Evolutionary conservation across 768 basidiomycete species (phyloP).

Genomic region (Tulasnella sp.): DNA sequence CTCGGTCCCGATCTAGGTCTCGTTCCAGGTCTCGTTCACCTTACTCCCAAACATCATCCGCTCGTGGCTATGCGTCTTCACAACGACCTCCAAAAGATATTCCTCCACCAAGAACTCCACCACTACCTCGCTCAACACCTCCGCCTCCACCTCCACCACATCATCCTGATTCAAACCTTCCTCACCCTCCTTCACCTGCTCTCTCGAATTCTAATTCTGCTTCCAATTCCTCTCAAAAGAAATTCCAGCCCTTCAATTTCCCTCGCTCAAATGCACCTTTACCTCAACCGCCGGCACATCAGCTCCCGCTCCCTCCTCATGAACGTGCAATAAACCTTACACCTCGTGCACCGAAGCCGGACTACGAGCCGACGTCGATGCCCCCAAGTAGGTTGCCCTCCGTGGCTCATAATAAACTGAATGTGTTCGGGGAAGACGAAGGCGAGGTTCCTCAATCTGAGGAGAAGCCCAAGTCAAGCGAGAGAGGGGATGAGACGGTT

Average conservation of each 20-base stretch:
- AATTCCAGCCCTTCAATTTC: conserved; percentile 10
- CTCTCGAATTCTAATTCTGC: not conserved
- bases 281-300: not conserved
- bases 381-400: not conserved
- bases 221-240: not conserved
- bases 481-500: too few relatives aligned
- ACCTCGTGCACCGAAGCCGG: conserved; percentile 4
- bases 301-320: not conserved
- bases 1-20: not conserved
- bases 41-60: too few relatives aligned
- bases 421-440: conserved; percentile 11
- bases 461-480: not conserved
- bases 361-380: conserved; percentile 5
- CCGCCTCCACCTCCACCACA: conserved; percentile 15
- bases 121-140: conserved; percentile 18
- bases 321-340: not conserved
- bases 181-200: not conserved
- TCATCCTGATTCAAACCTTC: conserved; percentile 2
- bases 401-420: not conserved
- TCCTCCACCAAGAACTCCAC: conserved; percentile 19
- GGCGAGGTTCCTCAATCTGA: conserved; percentile 4
- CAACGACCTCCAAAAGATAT: conserved; percentile 11
- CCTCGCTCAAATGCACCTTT: too few relatives aligned
- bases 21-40: too few relatives aligned
- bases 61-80: not conserved